Percentiles rank a stretch among this genome's conserved stretches.
These are phyloP conservation scores for Erigeron philadelphicus DNA, from an alignment of 140 eudicot genomes.

Conservation along the genomic window DNA sequence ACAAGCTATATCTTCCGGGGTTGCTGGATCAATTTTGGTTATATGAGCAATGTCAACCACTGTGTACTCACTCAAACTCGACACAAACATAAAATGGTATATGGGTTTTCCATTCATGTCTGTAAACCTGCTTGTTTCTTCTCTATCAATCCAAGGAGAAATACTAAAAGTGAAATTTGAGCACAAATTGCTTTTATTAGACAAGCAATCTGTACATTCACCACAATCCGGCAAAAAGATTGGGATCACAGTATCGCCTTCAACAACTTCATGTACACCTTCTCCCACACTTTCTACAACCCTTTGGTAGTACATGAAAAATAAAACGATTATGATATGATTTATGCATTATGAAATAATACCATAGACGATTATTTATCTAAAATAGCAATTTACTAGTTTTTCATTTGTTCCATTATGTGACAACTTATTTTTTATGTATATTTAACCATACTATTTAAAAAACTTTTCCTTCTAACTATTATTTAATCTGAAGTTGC, in stretches of 20 bases:
- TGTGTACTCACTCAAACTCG: constrained; percentile 72
- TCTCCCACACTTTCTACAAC: constrained; percentile 80
- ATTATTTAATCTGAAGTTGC: no score
- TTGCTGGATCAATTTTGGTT: constrained; percentile 52
- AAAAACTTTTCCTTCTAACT: no score
- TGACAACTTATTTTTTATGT: no score
- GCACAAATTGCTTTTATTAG: constrained; percentile 66
- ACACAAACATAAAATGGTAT: constrained; percentile 52
- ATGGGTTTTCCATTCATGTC: constrained; percentile 65
- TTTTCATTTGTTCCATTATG: no score
- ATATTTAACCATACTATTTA: no score
- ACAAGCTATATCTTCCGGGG: constrained; percentile 76
- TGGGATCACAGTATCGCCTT: constrained; percentile 71
- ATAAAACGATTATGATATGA: constrained; percentile 11
- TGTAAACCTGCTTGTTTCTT: constrained; percentile 71
- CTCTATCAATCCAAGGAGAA: constrained; percentile 64
- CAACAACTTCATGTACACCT: constrained; percentile 48
- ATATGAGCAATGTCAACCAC: constrained; percentile 67
- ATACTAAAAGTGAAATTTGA: constrained; percentile 44
- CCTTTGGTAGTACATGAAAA: constrained; percentile 24
- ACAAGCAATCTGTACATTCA: constrained; percentile 62
- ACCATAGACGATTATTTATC: neutral
- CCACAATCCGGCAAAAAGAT: constrained; percentile 63
- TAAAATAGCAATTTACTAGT: no score
- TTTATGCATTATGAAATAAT: neutral